A percentile compares a stretch with the other conserved stretches of the same genome.
Evolutionary conservation across 495 filamentous ascomycete genomes (phyloP).

Genomic region (Penicillium coffeae): DNA sequence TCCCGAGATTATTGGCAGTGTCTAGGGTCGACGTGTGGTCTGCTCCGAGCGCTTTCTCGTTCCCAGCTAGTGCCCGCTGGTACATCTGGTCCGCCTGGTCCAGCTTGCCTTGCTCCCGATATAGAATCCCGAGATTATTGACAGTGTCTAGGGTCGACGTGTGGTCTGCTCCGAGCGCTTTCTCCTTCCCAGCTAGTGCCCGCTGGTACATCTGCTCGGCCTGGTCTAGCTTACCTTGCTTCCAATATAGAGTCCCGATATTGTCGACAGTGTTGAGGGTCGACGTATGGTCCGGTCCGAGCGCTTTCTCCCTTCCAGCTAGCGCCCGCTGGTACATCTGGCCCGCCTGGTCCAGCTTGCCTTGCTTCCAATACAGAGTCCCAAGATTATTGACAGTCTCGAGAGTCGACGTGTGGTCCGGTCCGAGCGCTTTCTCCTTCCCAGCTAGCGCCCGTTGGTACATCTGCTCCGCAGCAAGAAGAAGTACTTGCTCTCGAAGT

Average conservation of each 20-base stretch:
- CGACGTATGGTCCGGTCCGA: background rate
- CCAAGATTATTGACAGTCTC: background rate
- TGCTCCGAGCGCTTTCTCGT: constrained; percentile 33
- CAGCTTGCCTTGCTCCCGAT: constrained; percentile 30
- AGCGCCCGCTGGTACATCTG: background rate
- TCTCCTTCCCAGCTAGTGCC: constrained; percentile 27
- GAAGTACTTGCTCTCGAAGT: too few relatives aligned
- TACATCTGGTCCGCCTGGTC: constrained; percentile 37
- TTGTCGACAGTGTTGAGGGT: background rate
- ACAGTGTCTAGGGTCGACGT: constrained; percentile 26
- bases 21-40: constrained; percentile 31
- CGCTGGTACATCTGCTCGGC: constrained; percentile 24
- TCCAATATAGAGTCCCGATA: background rate
- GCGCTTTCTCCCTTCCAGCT: background rate
- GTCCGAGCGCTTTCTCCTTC: too few relatives aligned
- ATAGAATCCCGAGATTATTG: constrained; percentile 36
- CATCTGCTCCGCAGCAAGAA: background rate
- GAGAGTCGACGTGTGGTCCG: background rate
- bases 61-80: constrained; percentile 4
- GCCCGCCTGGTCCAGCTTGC: background rate
- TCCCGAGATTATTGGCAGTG: constrained; percentile 31
- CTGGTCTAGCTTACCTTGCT: background rate
- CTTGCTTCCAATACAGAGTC: background rate
- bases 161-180: constrained; percentile 26
- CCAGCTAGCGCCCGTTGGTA: too few relatives aligned